Percentiles rank a stretch among this genome's conserved stretches.
Evolutionary conservation across 495 filamentous ascomycete genomes (phyloP).

Genomic region (Neurospora hispaniola): DNA sequence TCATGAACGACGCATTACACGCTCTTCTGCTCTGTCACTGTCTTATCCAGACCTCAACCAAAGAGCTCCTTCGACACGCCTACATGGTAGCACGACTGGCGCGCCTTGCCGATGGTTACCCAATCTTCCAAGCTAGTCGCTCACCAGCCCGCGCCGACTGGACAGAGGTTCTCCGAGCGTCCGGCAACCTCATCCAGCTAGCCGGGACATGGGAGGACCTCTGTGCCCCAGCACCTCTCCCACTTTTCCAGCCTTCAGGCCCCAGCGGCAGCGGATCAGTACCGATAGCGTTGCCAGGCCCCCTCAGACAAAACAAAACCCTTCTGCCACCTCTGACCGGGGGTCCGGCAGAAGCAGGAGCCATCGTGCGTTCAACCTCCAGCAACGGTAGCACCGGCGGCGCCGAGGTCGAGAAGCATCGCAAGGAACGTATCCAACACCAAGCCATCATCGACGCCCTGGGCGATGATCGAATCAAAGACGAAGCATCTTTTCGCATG

Average conservation of each 20-base stretch:
- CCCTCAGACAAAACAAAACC: neutral
- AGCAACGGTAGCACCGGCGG: conserved; percentile 4
- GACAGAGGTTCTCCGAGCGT: conserved; percentile 59
- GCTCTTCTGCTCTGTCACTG: conserved; percentile 60
- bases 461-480: conserved; percentile 52
- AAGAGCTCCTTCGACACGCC: conserved; percentile 63
- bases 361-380: neutral
- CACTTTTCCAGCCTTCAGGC: conserved; percentile 18
- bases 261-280: conserved; percentile 1
- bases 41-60: conserved; percentile 61
- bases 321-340: neutral
- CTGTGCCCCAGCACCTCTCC: conserved; percentile 55
- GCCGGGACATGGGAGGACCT: conserved; percentile 55
- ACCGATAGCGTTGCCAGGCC: conserved; percentile 3
- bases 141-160: conserved; percentile 66
- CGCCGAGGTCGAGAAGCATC: conserved; percentile 35
- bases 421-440: conserved; percentile 46
- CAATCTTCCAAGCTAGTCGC: conserved; percentile 63
- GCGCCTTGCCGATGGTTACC: conserved; percentile 66
- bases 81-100: conserved; percentile 67
- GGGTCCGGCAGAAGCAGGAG: neutral
- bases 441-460: conserved; percentile 56
- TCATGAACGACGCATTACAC: conserved; percentile 66
- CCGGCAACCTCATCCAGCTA: conserved; percentile 56
- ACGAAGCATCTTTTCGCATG: conserved; percentile 51